Percentiles rank a stretch among this genome's conserved stretches.
Evolutionary conservation across 2,329 filamentous ascomycete species (phyloP).

Genomic region (Echinosphaeria canescens): DNA sequence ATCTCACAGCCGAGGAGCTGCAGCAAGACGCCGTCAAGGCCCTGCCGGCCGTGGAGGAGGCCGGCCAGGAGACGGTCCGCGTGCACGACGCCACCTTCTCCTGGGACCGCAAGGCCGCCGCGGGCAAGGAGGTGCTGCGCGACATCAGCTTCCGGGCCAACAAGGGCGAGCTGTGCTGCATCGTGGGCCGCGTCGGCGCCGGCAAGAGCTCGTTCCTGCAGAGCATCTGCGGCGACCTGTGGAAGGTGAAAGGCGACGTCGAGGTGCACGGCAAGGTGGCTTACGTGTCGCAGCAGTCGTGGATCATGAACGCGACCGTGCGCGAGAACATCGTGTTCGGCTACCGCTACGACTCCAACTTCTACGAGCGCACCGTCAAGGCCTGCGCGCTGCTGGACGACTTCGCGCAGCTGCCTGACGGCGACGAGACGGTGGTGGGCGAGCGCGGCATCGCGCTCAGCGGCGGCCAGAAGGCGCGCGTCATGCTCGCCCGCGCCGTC

Average conservation of each 20-base stretch:
- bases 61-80: constrained; percentile 68
- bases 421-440: constrained; percentile 89
- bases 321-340: constrained; percentile 96
- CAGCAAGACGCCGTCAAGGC: constrained; percentile 62
- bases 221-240: constrained; percentile 74
- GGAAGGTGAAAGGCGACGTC: constrained; percentile 72
- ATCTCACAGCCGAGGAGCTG: constrained; percentile 73
- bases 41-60: constrained; percentile 47
- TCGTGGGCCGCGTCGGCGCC: constrained; percentile 84
- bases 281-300: constrained; percentile 81
- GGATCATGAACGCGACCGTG: constrained; percentile 97
- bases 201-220: constrained; percentile 91
- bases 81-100: constrained; percentile 79
- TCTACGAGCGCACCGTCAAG: constrained; percentile 83
- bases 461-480: constrained; percentile 84
- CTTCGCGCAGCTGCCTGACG: constrained; percentile 80
- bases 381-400: constrained; percentile 84
- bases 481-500: constrained; percentile 81
- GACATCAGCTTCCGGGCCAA: constrained; percentile 76
- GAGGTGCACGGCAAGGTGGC: constrained; percentile 64
- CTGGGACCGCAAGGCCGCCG: constrained; percentile 70
- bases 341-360: constrained; percentile 77
- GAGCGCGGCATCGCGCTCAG: constrained; percentile 93
- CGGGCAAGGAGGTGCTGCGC: constrained; percentile 46
- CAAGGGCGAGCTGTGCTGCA: constrained; percentile 82